A percentile compares a stretch with the other conserved stretches of the same genome.
Conservation (phyloP, 495 filamentous ascomycete species). For the Lophium mytilinum region DNA sequence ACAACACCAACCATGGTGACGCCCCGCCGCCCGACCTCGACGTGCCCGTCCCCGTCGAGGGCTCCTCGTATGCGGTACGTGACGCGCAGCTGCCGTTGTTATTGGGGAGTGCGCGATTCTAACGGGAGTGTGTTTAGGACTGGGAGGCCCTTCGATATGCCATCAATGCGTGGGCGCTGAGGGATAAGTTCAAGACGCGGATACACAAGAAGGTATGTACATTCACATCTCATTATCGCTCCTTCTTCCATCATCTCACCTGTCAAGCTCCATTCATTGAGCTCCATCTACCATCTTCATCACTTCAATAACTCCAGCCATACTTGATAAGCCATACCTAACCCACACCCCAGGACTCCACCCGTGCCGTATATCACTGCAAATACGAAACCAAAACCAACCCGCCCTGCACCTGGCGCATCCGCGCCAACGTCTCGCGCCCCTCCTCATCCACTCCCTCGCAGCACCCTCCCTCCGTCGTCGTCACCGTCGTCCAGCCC, state of each 20-base stretch:
- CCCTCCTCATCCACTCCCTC: not conserved
- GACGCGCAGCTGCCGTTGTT: not conserved
- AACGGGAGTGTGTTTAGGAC: not conserved
- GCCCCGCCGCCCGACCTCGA: slow-evolving; percentile 1
- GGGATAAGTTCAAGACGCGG: slow-evolving; percentile 8
- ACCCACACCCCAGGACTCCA: slow-evolving; percentile 1
- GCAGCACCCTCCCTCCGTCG: not conserved
- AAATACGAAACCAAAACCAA: not conserved
- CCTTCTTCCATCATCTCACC: too few relatives aligned
- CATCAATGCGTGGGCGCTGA: slow-evolving; percentile 9
- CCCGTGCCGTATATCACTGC: not conserved
- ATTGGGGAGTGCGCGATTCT: not conserved
- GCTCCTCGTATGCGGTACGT: not conserved
- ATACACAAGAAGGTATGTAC: not conserved
- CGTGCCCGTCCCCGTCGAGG: slow-evolving; percentile 1
- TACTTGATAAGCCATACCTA: not conserved
- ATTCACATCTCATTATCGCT: not conserved
- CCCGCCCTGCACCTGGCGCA: slow-evolving; percentile 2
- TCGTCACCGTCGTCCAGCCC: not conserved
- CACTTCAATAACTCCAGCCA: too few relatives aligned
- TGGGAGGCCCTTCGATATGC: slow-evolving; percentile 4
- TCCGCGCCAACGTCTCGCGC: slow-evolving; percentile 3
- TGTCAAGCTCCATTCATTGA: too few relatives aligned
- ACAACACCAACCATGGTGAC: not conserved
- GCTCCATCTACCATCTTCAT: too few relatives aligned